Conservation (phyloP, 2,329 filamentous ascomycete species). For the Stachybotrys chlorohalonatus region DNA sequence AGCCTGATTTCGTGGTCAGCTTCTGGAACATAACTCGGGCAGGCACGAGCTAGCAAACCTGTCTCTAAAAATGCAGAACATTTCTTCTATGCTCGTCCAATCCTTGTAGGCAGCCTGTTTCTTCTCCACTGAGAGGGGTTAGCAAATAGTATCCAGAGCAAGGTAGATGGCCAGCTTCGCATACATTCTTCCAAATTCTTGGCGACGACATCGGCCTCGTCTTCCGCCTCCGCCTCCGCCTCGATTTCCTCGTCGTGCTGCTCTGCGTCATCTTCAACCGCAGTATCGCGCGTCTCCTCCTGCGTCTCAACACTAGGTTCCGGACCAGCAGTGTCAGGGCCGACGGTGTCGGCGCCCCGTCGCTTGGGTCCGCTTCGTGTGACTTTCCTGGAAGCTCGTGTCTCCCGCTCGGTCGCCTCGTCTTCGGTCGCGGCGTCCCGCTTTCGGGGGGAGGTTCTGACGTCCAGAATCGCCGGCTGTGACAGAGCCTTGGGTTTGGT, state of each 20-base stretch:
- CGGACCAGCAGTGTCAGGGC: conserved; percentile 17
- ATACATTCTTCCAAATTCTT: conserved; percentile 59
- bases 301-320: conserved; percentile 21
- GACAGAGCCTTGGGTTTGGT: conserved; percentile 26
- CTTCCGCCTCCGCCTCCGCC: conserved; percentile 40
- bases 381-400: conserved; percentile 27
- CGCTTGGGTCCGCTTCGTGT: conserved; percentile 31
- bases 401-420: conserved; percentile 20
- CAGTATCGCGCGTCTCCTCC: conserved; percentile 21
- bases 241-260: conserved; percentile 45
- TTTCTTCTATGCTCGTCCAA: conserved; percentile 72
- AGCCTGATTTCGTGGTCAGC: conserved; percentile 44
- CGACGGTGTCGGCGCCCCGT: conserved; percentile 18
- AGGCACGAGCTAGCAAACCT: conserved; percentile 37
- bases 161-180: conserved; percentile 12
- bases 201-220: conserved; percentile 48
- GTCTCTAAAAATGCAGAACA: conserved; percentile 79
- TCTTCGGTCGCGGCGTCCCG: conserved; percentile 18
- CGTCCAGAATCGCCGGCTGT: conserved; percentile 28
- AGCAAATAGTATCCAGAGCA: conserved; percentile 7
- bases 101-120: conserved; percentile 75
- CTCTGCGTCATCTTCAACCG: conserved; percentile 31
- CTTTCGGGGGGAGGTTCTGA: conserved; percentile 20
- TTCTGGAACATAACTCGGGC: not conserved
- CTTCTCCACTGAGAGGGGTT: conserved; percentile 51